These are phyloP conservation scores for Jatropha curcas DNA, from an alignment of 345 rosid species.

Conservation along the genomic window DNA sequence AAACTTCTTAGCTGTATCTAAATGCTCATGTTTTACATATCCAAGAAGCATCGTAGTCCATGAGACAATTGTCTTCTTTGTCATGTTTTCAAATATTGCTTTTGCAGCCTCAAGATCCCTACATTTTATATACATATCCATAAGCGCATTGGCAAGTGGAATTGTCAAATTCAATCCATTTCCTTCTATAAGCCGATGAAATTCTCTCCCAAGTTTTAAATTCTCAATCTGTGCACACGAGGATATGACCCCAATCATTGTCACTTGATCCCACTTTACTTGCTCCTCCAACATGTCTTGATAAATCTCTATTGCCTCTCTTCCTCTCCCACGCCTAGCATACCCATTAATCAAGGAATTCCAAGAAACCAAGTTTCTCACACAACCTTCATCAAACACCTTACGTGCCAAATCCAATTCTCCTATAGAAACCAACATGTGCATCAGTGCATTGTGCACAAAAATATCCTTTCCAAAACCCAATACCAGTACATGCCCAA, in stretches of 20 bases:
- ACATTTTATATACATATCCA: slow-evolving; percentile 89
- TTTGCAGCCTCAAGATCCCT: slow-evolving; percentile 56
- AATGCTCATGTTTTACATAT: slow-evolving; percentile 60
- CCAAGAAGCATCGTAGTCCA: slow-evolving; percentile 79
- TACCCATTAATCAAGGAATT: slow-evolving; percentile 81
- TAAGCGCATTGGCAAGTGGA: slow-evolving; percentile 67
- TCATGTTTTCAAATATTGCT: slow-evolving; percentile 53
- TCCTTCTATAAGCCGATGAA: slow-evolving; percentile 48
- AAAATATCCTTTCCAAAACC: slow-evolving; percentile 60
- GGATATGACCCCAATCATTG: slow-evolving; percentile 76
- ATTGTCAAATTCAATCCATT: slow-evolving; percentile 48
- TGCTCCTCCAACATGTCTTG: slow-evolving; percentile 53
- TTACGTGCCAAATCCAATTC: slow-evolving; percentile 56
- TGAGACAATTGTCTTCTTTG: slow-evolving; percentile 57
- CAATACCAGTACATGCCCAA: slow-evolving; percentile 63
- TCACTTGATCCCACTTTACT: slow-evolving; percentile 63
- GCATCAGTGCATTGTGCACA: slow-evolving; percentile 65
- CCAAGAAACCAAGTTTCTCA: slow-evolving; percentile 87
- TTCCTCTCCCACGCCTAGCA: slow-evolving; percentile 49
- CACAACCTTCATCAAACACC: slow-evolving; percentile 73
- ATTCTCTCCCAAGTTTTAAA: slow-evolving; percentile 60
- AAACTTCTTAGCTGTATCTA: slow-evolving; percentile 55
- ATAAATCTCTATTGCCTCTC: slow-evolving; percentile 50
- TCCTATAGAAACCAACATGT: slow-evolving; percentile 56
- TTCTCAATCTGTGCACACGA: slow-evolving; percentile 53